These are phyloP conservation scores for Furcasterigmium sp. DNA, from an alignment of 2,329 filamentous ascomycete genomes.

Conservation along the genomic window DNA sequence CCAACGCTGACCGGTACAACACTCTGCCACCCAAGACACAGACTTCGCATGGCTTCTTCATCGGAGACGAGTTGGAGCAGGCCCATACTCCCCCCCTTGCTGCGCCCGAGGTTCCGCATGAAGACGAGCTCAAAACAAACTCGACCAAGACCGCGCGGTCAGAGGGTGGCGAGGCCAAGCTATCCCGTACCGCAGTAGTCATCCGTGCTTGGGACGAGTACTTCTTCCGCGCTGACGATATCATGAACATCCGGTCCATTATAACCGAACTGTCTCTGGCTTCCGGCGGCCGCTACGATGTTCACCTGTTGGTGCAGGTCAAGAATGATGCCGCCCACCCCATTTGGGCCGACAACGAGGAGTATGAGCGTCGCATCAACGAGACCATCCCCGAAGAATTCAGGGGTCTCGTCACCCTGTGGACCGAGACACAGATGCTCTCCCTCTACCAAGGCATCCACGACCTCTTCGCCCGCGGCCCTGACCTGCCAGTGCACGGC, in stretches of 20 bases:
- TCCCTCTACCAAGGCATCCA: conserved; percentile 84
- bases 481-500: conserved; percentile 75
- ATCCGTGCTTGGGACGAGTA: conserved; percentile 81
- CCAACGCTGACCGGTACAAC: conserved; percentile 67
- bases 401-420: conserved; percentile 79
- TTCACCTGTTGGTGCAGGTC: conserved; percentile 81
- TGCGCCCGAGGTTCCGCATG: not conserved
- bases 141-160: not conserved
- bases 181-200: conserved; percentile 68
- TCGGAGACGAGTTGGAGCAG: conserved; percentile 25
- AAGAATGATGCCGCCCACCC: conserved; percentile 69
- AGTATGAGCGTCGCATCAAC: conserved; percentile 61
- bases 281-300: conserved; percentile 80
- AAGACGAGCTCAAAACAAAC: not conserved
- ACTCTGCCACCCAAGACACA: conserved; percentile 31
- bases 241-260: conserved; percentile 76
- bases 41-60: conserved; percentile 45
- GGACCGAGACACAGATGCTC: conserved; percentile 92
- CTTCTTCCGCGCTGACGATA: conserved; percentile 71
- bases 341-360: conserved; percentile 70
- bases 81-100: not conserved
- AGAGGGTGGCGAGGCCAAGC: conserved; percentile 19
- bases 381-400: conserved; percentile 78
- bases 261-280: conserved; percentile 77
- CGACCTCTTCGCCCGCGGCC: conserved; percentile 63